Conservation (phyloP, 1,139 yeast genomes). For the Pneumocystis wakefieldiae region DNA sequence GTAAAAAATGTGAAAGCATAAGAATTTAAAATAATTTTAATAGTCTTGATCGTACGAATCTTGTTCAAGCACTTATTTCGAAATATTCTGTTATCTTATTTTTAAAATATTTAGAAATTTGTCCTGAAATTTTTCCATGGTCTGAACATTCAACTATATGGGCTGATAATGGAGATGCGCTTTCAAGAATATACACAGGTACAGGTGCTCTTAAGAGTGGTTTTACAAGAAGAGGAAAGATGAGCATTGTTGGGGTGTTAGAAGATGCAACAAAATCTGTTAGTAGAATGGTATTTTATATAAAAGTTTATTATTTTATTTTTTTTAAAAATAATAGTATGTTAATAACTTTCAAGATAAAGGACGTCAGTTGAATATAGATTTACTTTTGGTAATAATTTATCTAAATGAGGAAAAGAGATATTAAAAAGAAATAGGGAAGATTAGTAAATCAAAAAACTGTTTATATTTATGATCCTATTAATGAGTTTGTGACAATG, state of each 20-base stretch:
- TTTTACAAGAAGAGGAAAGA: conserved; percentile 83
- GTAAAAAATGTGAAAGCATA: neutral
- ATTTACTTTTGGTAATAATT: conserved; percentile 37
- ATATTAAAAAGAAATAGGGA: conserved; percentile 31
- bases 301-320: neutral
- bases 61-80: conserved; percentile 78
- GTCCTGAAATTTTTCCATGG: conserved; percentile 34
- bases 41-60: conserved; percentile 70
- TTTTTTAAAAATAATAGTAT: conserved; percentile 28
- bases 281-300: conserved; percentile 40
- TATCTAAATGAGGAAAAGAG: neutral
- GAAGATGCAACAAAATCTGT: conserved; percentile 95
- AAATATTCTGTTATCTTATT: conserved; percentile 51
- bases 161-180: conserved; percentile 98
- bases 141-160: conserved; percentile 65
- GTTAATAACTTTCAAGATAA: conserved; percentile 92
- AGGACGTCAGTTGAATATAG: conserved; percentile 75
- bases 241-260: conserved; percentile 90
- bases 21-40: neutral
- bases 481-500: conserved; percentile 60
- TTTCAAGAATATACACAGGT: conserved; percentile 92
- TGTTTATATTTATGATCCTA: conserved; percentile 74
- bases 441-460: conserved; percentile 55
- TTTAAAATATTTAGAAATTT: conserved; percentile 36
- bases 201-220: conserved; percentile 92